phyloP scores from a whole-genome alignment of 495 filamentous ascomycete genomes.

The Astrocystis sublimbata region DNA sequence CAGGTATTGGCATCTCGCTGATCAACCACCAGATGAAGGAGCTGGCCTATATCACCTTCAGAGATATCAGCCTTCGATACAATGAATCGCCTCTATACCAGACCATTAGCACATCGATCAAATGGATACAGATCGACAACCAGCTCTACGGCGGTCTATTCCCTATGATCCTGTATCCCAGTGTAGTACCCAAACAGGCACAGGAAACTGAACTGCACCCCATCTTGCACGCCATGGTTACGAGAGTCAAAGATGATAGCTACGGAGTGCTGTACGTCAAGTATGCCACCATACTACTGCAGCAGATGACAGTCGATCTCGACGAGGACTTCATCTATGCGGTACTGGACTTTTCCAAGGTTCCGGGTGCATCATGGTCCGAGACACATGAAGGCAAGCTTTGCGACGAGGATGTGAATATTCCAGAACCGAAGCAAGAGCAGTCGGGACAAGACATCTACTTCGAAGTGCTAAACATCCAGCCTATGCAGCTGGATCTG shows the following conservation, averaged over 20 bases:
- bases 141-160: conserved; percentile 98
- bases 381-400: conserved; percentile 76
- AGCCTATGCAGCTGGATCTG: conserved; percentile 96
- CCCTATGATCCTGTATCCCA: conserved; percentile 94
- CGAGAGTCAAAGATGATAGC: conserved; percentile 94
- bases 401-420: conserved; percentile 84
- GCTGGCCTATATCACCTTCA: conserved; percentile 88
- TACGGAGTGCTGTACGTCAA: conserved; percentile 99
- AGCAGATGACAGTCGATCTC: conserved; percentile 97
- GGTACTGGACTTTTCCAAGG: conserved; percentile 90
- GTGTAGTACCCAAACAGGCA: conserved; percentile 96
- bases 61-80: conserved; percentile 88
- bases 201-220: conserved; percentile 97
- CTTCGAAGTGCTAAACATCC: conserved; percentile 94
- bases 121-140: conserved; percentile 99
- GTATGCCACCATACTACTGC: conserved; percentile 88
- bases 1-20: conserved; percentile 89
- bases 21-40: conserved; percentile 92
- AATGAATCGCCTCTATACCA: conserved; percentile 91
- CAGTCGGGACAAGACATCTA: conserved; percentile 89
- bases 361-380: conserved; percentile 90
- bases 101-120: conserved; percentile 82
- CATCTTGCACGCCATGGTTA: conserved; percentile 87
- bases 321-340: conserved; percentile 98
- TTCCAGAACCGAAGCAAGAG: conserved; percentile 86